A percentile compares a stretch with the other conserved stretches of the same genome.
Evolutionary conservation across 768 basidiomycete species (phyloP).

Genomic region (Amanita jacksonii): DNA sequence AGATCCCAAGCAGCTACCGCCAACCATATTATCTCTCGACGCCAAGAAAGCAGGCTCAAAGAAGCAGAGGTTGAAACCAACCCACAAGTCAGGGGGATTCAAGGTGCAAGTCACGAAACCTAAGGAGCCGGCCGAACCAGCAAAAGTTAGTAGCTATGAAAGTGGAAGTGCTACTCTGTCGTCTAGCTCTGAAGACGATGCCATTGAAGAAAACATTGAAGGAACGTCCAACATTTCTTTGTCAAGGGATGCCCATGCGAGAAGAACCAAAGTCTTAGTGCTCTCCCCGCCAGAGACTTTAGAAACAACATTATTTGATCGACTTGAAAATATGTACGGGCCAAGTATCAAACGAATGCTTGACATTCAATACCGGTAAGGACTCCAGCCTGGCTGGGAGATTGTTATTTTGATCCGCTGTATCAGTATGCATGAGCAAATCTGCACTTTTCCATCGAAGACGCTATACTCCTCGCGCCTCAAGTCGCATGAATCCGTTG

Average conservation of each 20-base stretch:
- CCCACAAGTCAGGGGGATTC: not conserved
- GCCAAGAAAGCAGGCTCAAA: conserved; percentile 15
- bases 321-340: conserved; percentile 86
- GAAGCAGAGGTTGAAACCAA: conserved; percentile 7
- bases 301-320: conserved; percentile 86
- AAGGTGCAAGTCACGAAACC: not conserved
- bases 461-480: conserved; percentile 71
- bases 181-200: conserved; percentile 7
- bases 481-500: conserved; percentile 61
- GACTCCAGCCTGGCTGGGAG: not conserved
- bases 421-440: conserved; percentile 75
- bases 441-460: conserved; percentile 79
- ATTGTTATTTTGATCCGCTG: not conserved
- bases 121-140: not conserved
- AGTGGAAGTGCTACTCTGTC: not conserved
- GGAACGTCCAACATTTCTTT: not conserved
- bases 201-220: conserved; percentile 3
- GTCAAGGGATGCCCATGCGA: conserved; percentile 12
- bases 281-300: conserved; percentile 62
- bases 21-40: conserved; percentile 73
- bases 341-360: conserved; percentile 77
- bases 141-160: not conserved
- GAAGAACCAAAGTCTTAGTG: conserved; percentile 12
- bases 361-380: conserved; percentile 79
- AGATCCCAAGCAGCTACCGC: conserved; percentile 93